These are phyloP conservation scores for Proteromonas lacertae DNA, from an alignment of 352 stramenopile species.

Conservation along the genomic window DNA sequence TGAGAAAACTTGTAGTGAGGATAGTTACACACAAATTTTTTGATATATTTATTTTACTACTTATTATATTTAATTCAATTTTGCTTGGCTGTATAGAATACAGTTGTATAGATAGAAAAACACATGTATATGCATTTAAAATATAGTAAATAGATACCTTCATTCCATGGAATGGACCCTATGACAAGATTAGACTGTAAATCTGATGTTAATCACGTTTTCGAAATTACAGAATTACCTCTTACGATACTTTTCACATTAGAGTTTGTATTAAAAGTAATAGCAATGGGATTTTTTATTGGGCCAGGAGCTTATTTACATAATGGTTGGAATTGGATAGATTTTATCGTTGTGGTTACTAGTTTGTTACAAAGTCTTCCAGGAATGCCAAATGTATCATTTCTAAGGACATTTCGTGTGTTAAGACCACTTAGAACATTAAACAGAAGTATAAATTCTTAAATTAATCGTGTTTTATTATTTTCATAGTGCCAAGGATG, in stretches of 20 bases:
- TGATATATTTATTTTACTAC: conserved; percentile 33
- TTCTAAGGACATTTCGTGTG: conserved; percentile 23
- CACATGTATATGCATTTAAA: no score
- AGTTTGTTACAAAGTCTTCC: conserved; percentile 9
- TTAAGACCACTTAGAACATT: conserved; percentile 43
- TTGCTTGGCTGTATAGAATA: conserved; percentile 41
- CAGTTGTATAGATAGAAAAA: conserved; percentile 12
- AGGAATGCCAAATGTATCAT: conserved; percentile 10
- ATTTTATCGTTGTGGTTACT: no score
- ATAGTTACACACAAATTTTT: conserved; percentile 14
- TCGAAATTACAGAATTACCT: conserved; percentile 20
- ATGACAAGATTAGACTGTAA: conserved; percentile 39
- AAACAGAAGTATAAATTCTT: conserved; percentile 30
- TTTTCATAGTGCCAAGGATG: conserved; percentile 3
- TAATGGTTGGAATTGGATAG: no score
- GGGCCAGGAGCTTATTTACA: no score
- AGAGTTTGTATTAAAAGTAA: conserved; percentile 56
- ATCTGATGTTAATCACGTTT: conserved; percentile 34
- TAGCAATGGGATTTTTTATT: no score
- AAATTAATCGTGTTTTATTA: no score
- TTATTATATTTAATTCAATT: conserved; percentile 40
- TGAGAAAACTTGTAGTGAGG: background rate
- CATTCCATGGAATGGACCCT: conserved; percentile 43
- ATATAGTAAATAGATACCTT: conserved; percentile 19
- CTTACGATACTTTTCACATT: conserved; percentile 49